phyloP scores from a whole-genome alignment of 495 filamentous ascomycete species.

The Endocarpon pusillum region DNA sequence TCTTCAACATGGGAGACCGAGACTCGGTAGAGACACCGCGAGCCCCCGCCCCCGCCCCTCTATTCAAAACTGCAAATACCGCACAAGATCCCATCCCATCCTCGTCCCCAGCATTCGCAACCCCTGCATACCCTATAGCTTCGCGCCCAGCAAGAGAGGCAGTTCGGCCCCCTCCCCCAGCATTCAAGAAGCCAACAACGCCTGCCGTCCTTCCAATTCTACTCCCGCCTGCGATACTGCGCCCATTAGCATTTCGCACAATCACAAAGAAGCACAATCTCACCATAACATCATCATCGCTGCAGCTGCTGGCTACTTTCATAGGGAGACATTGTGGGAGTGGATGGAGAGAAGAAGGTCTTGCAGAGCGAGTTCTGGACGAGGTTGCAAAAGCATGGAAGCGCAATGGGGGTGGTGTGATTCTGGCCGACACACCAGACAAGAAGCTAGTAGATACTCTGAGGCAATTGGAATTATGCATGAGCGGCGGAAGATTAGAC shows the following conservation, averaged over 20 bases:
- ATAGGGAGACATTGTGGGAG: conserved; percentile 86
- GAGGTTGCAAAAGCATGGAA: conserved; percentile 86
- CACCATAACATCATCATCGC: conserved; percentile 74
- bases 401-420: conserved; percentile 60
- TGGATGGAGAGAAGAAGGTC: conserved; percentile 88
- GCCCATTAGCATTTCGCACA: conserved; percentile 84
- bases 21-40: background rate
- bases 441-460: conserved; percentile 62
- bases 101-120: conserved; percentile 78
- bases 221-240: conserved; percentile 68
- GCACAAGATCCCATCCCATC: conserved; percentile 50
- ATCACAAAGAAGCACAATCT: conserved; percentile 97
- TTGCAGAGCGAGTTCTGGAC: conserved; percentile 82
- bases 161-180: conserved; percentile 25
- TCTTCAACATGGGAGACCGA: too few relatives aligned
- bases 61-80: conserved; percentile 15
- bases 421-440: conserved; percentile 67
- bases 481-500: conserved; percentile 58
- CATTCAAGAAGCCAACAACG: too few relatives aligned
- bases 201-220: conserved; percentile 73
- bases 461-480: conserved; percentile 62
- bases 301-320: conserved; percentile 70
- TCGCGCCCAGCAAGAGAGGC: conserved; percentile 31
- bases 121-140: conserved; percentile 55
- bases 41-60: conserved; percentile 7